A percentile compares a stretch with the other conserved stretches of the same genome.
These are phyloP conservation scores for Tephrocybe rancida DNA, from an alignment of 768 basidiomycete genomes.

Conservation along the genomic window DNA sequence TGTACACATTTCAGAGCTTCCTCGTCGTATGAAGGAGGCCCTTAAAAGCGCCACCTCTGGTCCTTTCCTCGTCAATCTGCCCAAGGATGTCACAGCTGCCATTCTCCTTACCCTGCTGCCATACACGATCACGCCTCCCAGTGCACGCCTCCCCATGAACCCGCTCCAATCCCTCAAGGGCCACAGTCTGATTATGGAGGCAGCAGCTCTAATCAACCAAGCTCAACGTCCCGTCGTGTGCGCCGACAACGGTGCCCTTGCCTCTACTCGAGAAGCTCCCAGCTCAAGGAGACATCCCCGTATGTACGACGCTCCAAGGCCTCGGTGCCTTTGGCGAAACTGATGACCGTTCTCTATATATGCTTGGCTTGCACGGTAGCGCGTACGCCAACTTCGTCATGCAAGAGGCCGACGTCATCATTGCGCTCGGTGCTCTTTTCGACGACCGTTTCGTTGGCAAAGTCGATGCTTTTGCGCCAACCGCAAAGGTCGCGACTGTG, in stretches of 20 bases:
- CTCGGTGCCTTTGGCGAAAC: constrained; percentile 95
- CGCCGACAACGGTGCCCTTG: constrained; percentile 89
- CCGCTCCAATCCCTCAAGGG: constrained; percentile 69
- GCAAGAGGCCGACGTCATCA: constrained; percentile 96
- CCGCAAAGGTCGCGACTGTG: constrained; percentile 81
- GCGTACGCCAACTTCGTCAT: constrained; percentile 98
- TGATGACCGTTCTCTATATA: constrained; percentile 84
- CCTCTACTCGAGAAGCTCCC: constrained; percentile 80
- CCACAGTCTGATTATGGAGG: constrained; percentile 69
- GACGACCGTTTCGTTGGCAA: constrained; percentile 98
- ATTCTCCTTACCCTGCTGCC: constrained; percentile 86
- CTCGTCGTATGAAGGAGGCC: constrained; percentile 95
- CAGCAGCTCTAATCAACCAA: constrained; percentile 89
- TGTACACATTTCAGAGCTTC: constrained; percentile 92
- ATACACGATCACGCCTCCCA: constrained; percentile 85
- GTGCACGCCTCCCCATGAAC: constrained; percentile 70
- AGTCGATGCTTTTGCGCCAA: constrained; percentile 87
- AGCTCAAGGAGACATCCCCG: constrained; percentile 90
- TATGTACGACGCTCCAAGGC: constrained; percentile 95
- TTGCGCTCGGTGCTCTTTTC: constrained; percentile 94
- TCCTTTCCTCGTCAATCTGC: constrained; percentile 96
- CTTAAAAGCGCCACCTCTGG: constrained; percentile 99
- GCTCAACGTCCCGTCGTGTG: constrained; percentile 92
- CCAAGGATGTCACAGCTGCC: constrained; percentile 96
- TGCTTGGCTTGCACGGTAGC: constrained; percentile 99